Evolutionary conservation across 108 stramenopile genomes (phyloP).

Genomic region (Chaetoceros tenuissimus): DNA sequence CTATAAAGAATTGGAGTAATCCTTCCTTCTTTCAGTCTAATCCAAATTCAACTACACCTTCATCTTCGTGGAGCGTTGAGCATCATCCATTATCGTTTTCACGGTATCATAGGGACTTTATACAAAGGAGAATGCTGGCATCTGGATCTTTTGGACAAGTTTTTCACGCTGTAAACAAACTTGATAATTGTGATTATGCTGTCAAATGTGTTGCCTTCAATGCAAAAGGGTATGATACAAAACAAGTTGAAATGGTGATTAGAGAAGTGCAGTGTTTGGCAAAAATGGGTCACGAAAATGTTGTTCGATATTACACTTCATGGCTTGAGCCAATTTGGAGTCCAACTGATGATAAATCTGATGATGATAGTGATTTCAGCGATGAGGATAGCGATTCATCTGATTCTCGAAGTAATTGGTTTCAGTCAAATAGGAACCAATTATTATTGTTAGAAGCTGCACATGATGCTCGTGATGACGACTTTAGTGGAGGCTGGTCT

Average conservation of each 20-base stretch:
- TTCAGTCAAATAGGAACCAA: no score
- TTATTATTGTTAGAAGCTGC: no score
- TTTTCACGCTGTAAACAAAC: constrained; percentile 69
- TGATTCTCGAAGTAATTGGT: no score
- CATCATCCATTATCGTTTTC: constrained; percentile 70
- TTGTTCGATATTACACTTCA: constrained; percentile 85
- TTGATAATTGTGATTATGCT: constrained; percentile 79
- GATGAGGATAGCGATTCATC: no score
- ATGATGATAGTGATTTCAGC: no score
- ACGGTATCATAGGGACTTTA: constrained; percentile 80
- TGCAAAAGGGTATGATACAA: constrained; percentile 61
- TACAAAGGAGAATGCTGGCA: constrained; percentile 51
- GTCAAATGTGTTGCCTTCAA: constrained; percentile 69
- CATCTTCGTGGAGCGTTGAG: constrained; percentile 53
- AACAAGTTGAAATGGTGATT: constrained; percentile 58
- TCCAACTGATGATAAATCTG: no score
- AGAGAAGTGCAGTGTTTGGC: constrained; percentile 86
- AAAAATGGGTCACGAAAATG: constrained; percentile 80
- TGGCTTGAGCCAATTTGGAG: constrained; percentile 90
- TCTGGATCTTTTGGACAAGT: constrained; percentile 87
- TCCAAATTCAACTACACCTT: constrained; percentile 1
- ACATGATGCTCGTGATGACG: constrained; percentile 8
- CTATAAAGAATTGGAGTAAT: neutral
- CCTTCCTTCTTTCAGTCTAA: neutral
- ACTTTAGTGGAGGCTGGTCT: constrained; percentile 1